Evolutionary conservation across 345 rosid species (phyloP), one percentile per base, ranked within the genome.

Genomic region (Luvunga scandens): DNA sequence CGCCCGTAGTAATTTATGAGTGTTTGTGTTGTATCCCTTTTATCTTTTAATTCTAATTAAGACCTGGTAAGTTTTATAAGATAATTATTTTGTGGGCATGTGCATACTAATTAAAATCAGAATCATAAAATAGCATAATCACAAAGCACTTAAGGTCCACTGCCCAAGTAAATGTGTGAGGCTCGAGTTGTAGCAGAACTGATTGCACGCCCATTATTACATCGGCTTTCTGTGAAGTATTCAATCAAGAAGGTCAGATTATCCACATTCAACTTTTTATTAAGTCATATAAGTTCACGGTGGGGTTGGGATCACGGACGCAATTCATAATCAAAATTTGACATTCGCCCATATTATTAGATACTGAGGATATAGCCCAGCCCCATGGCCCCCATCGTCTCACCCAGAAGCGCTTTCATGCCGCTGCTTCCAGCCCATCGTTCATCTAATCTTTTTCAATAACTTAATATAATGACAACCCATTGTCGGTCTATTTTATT

Each of bases 241-340:
- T 67, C 25, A 4, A 66, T 27, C 27, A 14, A 7, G 7, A 12
- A 24, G 24, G 42, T 39, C 48, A 39, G 48, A 39, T 68, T 39
- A 55, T 38, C 21, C 22, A 13, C 38, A 25, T 1, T 28, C 73
- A 14, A 16, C 1, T 18, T 38, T 60, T 39, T 7, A 9, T 25
- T 9, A 2, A 14, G 7, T 62, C 12, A 57, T 74, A 34, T 38
- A 16, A 45, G 38, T 14, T 73, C 53, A 34, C 59, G n/a, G 12
- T 53, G 0, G 50, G 31, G 25, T 6, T 73, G 61, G 69, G 62
- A 31, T 42, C 50, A 3, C 14, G 50, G 50, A 8, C 60, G 39
- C 19, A 4, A 21, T 6, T 64, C 66, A 79, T 61, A 12, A 71
- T 79, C 55, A 66, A 18, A 30, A 22, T 60, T 75, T 71, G 80